Evolutionary conservation across 805 yeast genomes (phyloP).

Genomic region (Yamadazyma takamatsuzukensis): DNA sequence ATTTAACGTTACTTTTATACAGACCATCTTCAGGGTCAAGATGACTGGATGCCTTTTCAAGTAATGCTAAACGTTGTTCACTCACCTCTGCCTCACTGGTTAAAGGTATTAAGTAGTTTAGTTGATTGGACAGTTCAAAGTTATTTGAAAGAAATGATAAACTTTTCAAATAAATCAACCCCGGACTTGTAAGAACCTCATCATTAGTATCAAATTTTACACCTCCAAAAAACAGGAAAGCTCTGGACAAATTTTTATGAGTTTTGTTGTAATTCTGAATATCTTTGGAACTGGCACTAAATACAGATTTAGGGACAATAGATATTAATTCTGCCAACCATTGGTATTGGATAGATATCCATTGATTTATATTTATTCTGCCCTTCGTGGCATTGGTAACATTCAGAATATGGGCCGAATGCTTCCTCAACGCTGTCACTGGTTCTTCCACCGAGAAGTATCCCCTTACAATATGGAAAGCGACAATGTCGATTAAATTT

Average conservation of each 20-base stretch:
- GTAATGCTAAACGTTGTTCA: slow-evolving; percentile 4
- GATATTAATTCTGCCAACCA: slow-evolving; percentile 61
- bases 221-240: slow-evolving; percentile 30
- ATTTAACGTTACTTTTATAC: neutral
- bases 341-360: slow-evolving; percentile 63
- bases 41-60: slow-evolving; percentile 4
- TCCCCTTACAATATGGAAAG: slow-evolving; percentile 60
- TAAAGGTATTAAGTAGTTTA: slow-evolving; percentile 6
- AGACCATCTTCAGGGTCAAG: neutral
- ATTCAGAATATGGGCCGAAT: slow-evolving; percentile 57
- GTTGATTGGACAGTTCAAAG: slow-evolving; percentile 1
- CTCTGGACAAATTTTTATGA: slow-evolving; percentile 9
- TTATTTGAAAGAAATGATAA: neutral
- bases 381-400: slow-evolving; percentile 21
- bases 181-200: slow-evolving; percentile 26
- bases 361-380: slow-evolving; percentile 22
- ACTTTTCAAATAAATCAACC: slow-evolving; percentile 21
- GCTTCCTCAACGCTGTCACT: slow-evolving; percentile 58
- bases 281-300: slow-evolving; percentile 12
- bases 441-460: slow-evolving; percentile 58
- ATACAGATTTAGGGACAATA: slow-evolving; percentile 43
- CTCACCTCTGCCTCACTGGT: neutral
- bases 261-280: slow-evolving; percentile 11
- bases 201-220: slow-evolving; percentile 23
- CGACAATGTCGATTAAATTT: slow-evolving; percentile 52